Evolutionary conservation across 768 basidiomycete species (phyloP), one percentile per base, ranked within the genome.

Genomic region (Mrakia blollopis): DNA sequence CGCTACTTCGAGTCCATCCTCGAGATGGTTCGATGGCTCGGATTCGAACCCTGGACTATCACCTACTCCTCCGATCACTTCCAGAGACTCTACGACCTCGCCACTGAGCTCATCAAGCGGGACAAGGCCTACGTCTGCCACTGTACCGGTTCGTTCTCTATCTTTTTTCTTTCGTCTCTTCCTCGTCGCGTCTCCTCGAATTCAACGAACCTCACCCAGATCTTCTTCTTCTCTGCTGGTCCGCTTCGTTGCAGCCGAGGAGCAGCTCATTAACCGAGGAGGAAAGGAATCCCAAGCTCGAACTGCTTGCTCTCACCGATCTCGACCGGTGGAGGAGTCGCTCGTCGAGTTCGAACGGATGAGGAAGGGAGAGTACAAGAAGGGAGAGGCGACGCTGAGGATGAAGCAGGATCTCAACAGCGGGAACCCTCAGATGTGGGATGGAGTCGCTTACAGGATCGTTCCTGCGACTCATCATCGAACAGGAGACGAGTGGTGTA

Each of bases 51-150:
- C 5, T 98, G 92, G 92, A 93, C 93, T 84, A 94, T 99, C 86
- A 98, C 97, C 6, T 98, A 98, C 85, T 98, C 96, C 68, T 97
- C 94, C 82, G 96, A 98, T 84, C 92, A 99, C 84, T 99, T 99
- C 83, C 88, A 91, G 74, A 85, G 90, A 81, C 85, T 99, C 32
- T 92, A 94, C 80, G 90, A 90, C 9, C 87, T 98, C 41, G 97
- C 95, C 1, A 87, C 92, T 25, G 91, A 95, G 81, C 85, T 98
- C 71, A 95, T 94, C 79, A 90, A 89, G 83, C 87, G 92, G 37
- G 94, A 92, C 80, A 92, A 93, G 85, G 97, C 92, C 10, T 99
- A 98, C 85, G 89, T 98, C 1, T 97, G 94, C 81, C 92, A 96
- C 82, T 98, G 96, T 83, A 91, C 92, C 80, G 92, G 96, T 98